Evolutionary conservation across 306 rosid species (phyloP).

Genomic region (Cajanus cajan): DNA sequence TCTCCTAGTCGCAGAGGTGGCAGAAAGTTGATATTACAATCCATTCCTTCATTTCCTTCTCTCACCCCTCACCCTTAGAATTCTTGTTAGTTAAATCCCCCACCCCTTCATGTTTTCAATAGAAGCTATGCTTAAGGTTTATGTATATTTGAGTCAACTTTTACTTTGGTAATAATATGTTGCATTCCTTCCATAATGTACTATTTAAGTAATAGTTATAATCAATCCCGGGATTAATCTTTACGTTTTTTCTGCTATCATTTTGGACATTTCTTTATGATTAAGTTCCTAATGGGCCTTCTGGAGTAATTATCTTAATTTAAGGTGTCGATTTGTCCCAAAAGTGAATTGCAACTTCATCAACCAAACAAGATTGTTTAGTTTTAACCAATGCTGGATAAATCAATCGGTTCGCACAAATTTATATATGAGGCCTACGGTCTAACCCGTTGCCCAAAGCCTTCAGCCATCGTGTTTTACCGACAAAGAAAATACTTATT

Average conservation of each 20-base stretch:
- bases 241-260: slow-evolving; percentile 1
- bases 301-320: background rate
- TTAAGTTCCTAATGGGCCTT: background rate
- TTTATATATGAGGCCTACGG: no score
- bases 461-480: no score
- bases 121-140: slow-evolving; percentile 33
- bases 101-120: background rate
- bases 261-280: background rate
- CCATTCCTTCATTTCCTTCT: slow-evolving; percentile 89
- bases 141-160: slow-evolving; percentile 36
- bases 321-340: background rate
- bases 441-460: no score
- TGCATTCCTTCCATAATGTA: slow-evolving; percentile 33
- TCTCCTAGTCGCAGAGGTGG: slow-evolving; percentile 74
- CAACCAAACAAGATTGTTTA: background rate
- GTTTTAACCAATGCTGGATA: background rate
- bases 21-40: slow-evolving; percentile 79
- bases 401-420: background rate
- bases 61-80: slow-evolving; percentile 62
- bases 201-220: slow-evolving; percentile 36
- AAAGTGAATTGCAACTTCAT: slow-evolving; percentile 10
- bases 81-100: slow-evolving; percentile 20
- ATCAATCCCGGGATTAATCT: slow-evolving; percentile 23
- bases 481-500: no score
- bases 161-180: slow-evolving; percentile 50